Conservation (phyloP, 176 grass and related monocot species). For the Areca catechu region DNA sequence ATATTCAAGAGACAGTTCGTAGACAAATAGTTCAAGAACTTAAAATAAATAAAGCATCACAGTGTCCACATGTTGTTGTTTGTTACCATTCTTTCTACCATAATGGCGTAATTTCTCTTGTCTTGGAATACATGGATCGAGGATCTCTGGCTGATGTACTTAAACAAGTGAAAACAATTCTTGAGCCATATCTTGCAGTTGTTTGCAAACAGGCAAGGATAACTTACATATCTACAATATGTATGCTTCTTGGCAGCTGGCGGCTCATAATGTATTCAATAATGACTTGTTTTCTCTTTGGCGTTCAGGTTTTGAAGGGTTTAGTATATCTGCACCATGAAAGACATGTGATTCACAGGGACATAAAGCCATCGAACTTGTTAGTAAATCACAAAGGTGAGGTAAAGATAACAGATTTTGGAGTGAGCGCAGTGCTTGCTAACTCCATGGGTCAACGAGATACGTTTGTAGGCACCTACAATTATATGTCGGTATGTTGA, state of each 20-base stretch:
- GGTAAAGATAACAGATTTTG: constrained; percentile 93
- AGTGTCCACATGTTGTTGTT: constrained; percentile 64
- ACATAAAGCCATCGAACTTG: constrained; percentile 93
- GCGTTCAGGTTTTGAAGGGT: constrained; percentile 75
- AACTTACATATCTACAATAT: neutral
- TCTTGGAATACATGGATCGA: constrained; percentile 94
- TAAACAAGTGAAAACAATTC: constrained; percentile 94
- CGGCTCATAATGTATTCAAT: too few relatives aligned
- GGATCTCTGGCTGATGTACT: constrained; percentile 88
- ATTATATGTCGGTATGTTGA: constrained; percentile 92
- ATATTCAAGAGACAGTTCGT: constrained; percentile 85
- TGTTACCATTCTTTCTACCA: constrained; percentile 97
- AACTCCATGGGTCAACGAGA: constrained; percentile 86
- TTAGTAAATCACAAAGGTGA: constrained; percentile 91
- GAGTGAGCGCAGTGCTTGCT: constrained; percentile 84
- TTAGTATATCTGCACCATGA: constrained; percentile 87
- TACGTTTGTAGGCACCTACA: constrained; percentile 96
- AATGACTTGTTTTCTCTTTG: neutral
- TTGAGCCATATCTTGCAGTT: constrained; percentile 90
- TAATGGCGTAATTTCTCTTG: constrained; percentile 96
- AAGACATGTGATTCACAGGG: constrained; percentile 95
- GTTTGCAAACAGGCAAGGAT: constrained; percentile 74
- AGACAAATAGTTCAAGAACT: constrained; percentile 99
- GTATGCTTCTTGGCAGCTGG: too few relatives aligned
- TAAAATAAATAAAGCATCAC: constrained; percentile 92